phyloP scores from a whole-genome alignment of 1,284 basidiomycete genomes.

The Tilletia caries region DNA sequence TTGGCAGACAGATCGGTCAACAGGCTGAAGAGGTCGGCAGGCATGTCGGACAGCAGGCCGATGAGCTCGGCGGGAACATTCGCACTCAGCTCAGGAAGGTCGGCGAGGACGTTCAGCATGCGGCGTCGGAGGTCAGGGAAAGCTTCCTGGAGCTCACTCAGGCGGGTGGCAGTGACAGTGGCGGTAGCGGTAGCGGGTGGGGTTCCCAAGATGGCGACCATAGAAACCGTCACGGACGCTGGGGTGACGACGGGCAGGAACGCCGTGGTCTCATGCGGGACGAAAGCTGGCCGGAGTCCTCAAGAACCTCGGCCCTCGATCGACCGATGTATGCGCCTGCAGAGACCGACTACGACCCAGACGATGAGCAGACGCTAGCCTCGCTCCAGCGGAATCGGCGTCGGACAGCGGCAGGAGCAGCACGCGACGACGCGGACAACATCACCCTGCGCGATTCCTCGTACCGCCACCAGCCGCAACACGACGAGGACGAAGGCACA shows the following conservation, averaged over 20 bases:
- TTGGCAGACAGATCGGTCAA: neutral
- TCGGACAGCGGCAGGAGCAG: neutral
- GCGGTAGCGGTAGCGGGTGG: no score
- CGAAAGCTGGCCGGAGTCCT: neutral
- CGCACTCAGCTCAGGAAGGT: neutral
- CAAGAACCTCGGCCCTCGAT: neutral
- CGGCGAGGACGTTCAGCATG: neutral
- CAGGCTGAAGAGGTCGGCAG: neutral
- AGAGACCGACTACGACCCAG: slow-evolving; percentile 11
- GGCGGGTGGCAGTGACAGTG: neutral
- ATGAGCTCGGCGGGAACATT: neutral
- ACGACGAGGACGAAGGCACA: neutral
- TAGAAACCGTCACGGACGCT: neutral
- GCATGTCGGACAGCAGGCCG: neutral
- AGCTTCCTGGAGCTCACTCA: neutral
- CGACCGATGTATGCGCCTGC: slow-evolving; percentile 6
- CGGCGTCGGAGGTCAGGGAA: neutral
- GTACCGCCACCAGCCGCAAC: no score
- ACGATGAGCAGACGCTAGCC: neutral
- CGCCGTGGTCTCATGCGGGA: neutral
- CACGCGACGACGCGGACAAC: slow-evolving; percentile 3
- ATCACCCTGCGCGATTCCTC: slow-evolving; percentile 6
- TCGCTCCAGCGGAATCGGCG: neutral
- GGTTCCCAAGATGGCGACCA: neutral
- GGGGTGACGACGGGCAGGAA: neutral